Base-by-base conservation (phyloP, 129 eudicot species). In the Escallonia rubra region DNA sequence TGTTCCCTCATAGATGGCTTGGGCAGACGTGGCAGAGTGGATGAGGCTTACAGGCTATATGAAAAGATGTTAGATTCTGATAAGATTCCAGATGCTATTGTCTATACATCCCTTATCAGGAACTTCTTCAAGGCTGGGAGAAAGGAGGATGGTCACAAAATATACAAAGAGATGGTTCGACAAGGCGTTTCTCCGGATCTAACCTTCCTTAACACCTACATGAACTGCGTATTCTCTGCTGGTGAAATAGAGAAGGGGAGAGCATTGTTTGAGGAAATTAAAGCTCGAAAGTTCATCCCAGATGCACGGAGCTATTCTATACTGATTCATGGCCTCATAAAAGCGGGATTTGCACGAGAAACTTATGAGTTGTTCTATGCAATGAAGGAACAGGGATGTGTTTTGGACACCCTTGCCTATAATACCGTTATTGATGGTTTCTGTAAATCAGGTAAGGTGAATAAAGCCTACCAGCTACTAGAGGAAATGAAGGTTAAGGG, bases 401-500 rank as follows among this genome's bases (percentile, higher is more conserved):
- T 72, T 50, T 67, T 93, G 71, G 99, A 93, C 71, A 89, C 96
- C n/a, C 87, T 78, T 65, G 91, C 95, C 41, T 93, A 93, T 60
- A 93, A 93, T 80, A 78, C 95, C 3, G 85, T 93, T 58, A 93
- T 93, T 12, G 88, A 93, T 15, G 99, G 99, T 5, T 89, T 89
- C 60, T 93, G 99, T 72, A 93, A 93, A 76, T 79, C 90, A 0
- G 96, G 99, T 39, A 71, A 89, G 53, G 96, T 87, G 14, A 86
- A 93, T 54, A 89, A 86, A 63, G 99, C 96, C 10, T 93, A 89
- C 61, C 90, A 93, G 72, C 84, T 93, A 41, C 76, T 93, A n/a
- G 99, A 93, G 79, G 99, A 93, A 74, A 93, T 93, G 99, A 86
- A 87, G 60, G 81, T 72, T 10, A 93, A 85, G 67, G 95, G 96